Evolutionary conservation across 768 basidiomycete genomes (phyloP).

Genomic region (Paxillus rubicundulus): DNA sequence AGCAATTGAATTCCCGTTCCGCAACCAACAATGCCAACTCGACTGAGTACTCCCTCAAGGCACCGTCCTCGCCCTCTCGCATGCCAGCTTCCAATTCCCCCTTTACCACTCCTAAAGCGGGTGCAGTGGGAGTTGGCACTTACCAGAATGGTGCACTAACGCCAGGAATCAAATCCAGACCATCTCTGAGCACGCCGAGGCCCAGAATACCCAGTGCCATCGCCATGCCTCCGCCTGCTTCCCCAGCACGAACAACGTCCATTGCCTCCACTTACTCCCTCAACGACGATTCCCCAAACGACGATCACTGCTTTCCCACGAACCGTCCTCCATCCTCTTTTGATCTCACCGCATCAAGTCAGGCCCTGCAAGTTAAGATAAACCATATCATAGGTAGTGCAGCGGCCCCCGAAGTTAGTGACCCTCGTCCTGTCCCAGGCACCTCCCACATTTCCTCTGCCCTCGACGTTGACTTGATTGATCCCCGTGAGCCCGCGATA

Average conservation of each 20-base stretch:
- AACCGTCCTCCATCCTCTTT: conserved; percentile 23
- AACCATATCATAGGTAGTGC: conserved; percentile 39
- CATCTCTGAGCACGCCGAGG: conserved; percentile 51
- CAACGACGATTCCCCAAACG: conserved; percentile 26
- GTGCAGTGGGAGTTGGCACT: conserved; percentile 27
- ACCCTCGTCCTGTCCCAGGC: conserved; percentile 16
- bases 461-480: conserved; percentile 16
- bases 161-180: conserved; percentile 30
- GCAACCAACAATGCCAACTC: conserved; percentile 6
- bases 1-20: conserved; percentile 60
- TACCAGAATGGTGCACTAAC: conserved; percentile 12
- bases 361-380: conserved; percentile 49
- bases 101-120: conserved; percentile 66
- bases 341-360: conserved; percentile 40
- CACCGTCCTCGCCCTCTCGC: conserved; percentile 37
- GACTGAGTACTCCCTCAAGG: conserved; percentile 22
- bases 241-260: conserved; percentile 43
- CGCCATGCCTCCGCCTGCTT: conserved; percentile 80
- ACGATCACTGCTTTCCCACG: not conserved
- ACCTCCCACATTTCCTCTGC: conserved; percentile 41
- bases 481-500: conserved; percentile 16
- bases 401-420: conserved; percentile 11
- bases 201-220: conserved; percentile 68
- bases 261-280: conserved; percentile 39
- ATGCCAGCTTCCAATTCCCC: conserved; percentile 46